phyloP scores from a whole-genome alignment of 108 stramenopile species.

The Skeletonema tropicum region DNA sequence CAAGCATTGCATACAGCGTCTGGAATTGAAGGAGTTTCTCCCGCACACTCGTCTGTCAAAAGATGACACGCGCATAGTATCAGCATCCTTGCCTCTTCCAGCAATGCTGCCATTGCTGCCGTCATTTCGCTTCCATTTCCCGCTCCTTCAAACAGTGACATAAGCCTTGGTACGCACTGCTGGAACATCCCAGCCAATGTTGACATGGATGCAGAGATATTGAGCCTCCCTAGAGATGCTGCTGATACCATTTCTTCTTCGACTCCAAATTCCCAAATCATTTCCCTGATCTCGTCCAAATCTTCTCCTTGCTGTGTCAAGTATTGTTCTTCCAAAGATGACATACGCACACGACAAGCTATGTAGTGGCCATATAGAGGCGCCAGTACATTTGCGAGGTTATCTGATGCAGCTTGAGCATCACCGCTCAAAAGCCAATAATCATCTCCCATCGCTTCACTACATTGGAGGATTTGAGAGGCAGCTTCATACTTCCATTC shows the following conservation, averaged over 20 bases:
- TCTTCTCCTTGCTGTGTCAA: conserved; percentile 63
- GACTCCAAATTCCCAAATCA: conserved; percentile 65
- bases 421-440: conserved; percentile 77
- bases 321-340: conserved; percentile 77
- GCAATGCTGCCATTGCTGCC: conserved; percentile 70
- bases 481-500: conserved; percentile 83
- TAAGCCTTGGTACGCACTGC: conserved; percentile 57
- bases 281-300: conserved; percentile 83
- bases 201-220: conserved; percentile 57
- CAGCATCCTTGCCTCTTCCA: conserved; percentile 85
- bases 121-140: conserved; percentile 44
- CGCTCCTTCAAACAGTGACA: conserved; percentile 56
- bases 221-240: conserved; percentile 68
- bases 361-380: conserved; percentile 75
- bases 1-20: conserved; percentile 62
- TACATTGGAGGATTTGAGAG: conserved; percentile 66
- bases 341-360: conserved; percentile 69
- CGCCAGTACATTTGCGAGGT: conserved; percentile 57
- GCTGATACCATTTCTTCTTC: conserved; percentile 83
- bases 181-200: conserved; percentile 63
- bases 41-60: conserved; percentile 81
- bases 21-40: conserved; percentile 80
- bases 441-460: conserved; percentile 72
- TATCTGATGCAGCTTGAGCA: conserved; percentile 44
- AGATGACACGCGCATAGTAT: conserved; percentile 72